phyloP scores from a whole-genome alignment of 2,329 filamentous ascomycete genomes.

The Phyllosticta citriasiana region DNA sequence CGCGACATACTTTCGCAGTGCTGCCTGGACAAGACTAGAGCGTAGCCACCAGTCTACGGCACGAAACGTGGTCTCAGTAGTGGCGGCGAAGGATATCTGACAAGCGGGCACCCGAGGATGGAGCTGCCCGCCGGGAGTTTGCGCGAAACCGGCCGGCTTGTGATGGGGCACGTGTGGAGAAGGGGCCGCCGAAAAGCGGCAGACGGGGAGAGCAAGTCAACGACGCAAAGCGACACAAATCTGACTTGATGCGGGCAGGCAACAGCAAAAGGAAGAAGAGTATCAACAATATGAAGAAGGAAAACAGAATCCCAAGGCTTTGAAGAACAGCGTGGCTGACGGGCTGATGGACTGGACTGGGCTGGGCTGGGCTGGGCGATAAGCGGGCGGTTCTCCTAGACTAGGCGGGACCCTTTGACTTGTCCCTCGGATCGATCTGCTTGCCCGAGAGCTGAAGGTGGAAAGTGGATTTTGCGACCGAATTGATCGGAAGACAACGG shows the following conservation, averaged over 20 bases:
- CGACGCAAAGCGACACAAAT: background rate
- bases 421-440: background rate
- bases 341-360: background rate
- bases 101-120: slow-evolving; percentile 2
- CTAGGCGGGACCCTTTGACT: background rate
- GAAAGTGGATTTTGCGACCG: background rate
- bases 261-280: background rate
- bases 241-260: background rate
- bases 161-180: slow-evolving; percentile 5
- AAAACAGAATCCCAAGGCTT: background rate
- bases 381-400: background rate
- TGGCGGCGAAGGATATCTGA: slow-evolving; percentile 4
- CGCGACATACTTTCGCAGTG: background rate
- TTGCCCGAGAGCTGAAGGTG: background rate
- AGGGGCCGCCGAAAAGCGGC: background rate
- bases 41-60: background rate
- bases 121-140: background rate
- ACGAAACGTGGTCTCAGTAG: slow-evolving; percentile 9
- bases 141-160: slow-evolving; percentile 6
- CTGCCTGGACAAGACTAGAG: background rate
- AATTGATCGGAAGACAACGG: background rate
- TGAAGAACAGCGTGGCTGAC: background rate
- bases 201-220: background rate
- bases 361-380: background rate
- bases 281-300: background rate